Evolutionary conservation across 1,139 yeast genomes (phyloP), one percentile per base, ranked within the genome.

Genomic region (Diutina scorzettiae): DNA sequence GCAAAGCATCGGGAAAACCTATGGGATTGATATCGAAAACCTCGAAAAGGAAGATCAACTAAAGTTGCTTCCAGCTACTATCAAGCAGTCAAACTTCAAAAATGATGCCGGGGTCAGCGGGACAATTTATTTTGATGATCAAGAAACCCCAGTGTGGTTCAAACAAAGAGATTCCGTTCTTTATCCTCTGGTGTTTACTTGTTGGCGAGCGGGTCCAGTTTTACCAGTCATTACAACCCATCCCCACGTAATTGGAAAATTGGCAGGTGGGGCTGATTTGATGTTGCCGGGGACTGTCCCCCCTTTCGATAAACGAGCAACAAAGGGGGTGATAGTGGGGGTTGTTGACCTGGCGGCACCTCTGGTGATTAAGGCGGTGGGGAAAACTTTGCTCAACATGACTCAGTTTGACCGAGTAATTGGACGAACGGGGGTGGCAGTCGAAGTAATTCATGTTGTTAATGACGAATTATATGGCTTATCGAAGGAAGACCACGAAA

Each of bases 271-370:
- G 7, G 96, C 97, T 0, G 81, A 89, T 56, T 66, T 91, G 51
- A 89, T 91, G 96, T 66, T 84, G 29, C 93, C 95, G 0, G 98
- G 98, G 0, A 77, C 91, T 2, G 66, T 83, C 5, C 83, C 86
- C 0, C 95, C 95, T 0, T 80, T 82, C 52, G 86, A 81, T 41
- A 42, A 50, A 0, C 46, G 67, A 34, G 54, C 75, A 4, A 53
- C 51, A 2, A 60, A 60, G 42, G 89, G 81, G 1, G 53, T 69
- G 0, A 56, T 81, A n/a, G 95, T 85, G 16, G 95, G 84, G 0
- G 69, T 91, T 29, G 84, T 79, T 0, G 73, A 76, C 46, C 64
- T 67, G 30, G 64, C 69, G n/a, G 54, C 66, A 20, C 94, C 95
- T 0, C 58, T 70, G 2, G 80, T 81, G 12, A 71, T 79, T 0